A percentile compares a stretch with the other conserved stretches of the same genome.
Evolutionary conservation across 2,329 filamentous ascomycete species (phyloP).

Genomic region (Alternaria infectoria): DNA sequence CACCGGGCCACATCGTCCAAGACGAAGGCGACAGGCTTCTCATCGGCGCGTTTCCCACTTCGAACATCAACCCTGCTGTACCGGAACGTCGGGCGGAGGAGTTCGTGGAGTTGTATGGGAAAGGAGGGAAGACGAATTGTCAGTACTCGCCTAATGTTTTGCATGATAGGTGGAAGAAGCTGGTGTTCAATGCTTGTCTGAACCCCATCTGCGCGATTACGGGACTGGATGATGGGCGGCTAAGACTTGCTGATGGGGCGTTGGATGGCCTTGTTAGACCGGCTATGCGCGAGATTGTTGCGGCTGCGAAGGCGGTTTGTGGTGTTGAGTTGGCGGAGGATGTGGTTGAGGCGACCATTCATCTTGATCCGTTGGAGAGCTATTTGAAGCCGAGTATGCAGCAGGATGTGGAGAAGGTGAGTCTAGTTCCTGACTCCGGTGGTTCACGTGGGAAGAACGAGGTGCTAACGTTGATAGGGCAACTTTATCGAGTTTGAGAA

Average conservation of each 20-base stretch:
- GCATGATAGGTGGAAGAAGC: slow-evolving; percentile 58
- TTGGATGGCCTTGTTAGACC: slow-evolving; percentile 59
- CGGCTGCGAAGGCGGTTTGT: slow-evolving; percentile 51
- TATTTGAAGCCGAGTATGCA: slow-evolving; percentile 62
- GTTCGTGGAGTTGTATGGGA: slow-evolving; percentile 58
- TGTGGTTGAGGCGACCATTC: slow-evolving; percentile 55
- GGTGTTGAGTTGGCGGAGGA: slow-evolving; percentile 54
- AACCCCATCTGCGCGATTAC: slow-evolving; percentile 62
- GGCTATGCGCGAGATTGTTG: slow-evolving; percentile 60
- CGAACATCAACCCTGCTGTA: slow-evolving; percentile 31
- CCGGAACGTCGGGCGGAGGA: slow-evolving; percentile 44
- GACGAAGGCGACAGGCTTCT: slow-evolving; percentile 59
- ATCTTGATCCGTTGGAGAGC: slow-evolving; percentile 57
- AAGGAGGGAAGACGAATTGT: slow-evolving; percentile 54
- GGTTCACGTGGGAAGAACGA: neutral
- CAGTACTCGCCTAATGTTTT: slow-evolving; percentile 52
- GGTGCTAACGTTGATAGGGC: slow-evolving; percentile 41
- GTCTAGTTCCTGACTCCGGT: neutral
- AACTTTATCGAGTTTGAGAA: slow-evolving; percentile 65
- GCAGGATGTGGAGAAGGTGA: slow-evolving; percentile 58
- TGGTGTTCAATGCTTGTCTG: slow-evolving; percentile 60
- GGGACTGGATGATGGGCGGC: slow-evolving; percentile 58
- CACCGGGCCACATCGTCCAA: slow-evolving; percentile 59
- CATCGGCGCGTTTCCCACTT: slow-evolving; percentile 58
- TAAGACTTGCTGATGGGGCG: slow-evolving; percentile 55